Percentiles rank a stretch among this genome's conserved stretches.
Evolutionary conservation across 1,284 basidiomycete genomes (phyloP).

Genomic region (Ustilago trichophora): DNA sequence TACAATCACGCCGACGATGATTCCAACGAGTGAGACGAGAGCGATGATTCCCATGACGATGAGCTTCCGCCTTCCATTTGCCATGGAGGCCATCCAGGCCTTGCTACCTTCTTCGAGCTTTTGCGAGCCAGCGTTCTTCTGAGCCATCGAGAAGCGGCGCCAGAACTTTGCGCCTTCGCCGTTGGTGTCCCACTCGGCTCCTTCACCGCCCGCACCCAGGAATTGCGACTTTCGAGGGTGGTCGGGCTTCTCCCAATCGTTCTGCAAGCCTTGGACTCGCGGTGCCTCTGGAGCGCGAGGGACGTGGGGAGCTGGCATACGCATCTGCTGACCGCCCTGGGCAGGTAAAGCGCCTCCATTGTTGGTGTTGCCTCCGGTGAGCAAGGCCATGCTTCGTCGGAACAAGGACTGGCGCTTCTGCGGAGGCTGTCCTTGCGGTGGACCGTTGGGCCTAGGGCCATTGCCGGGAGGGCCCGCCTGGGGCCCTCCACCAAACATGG

Average conservation of each 20-base stretch:
- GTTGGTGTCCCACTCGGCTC: conserved; percentile 58
- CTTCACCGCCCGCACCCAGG: conserved; percentile 52
- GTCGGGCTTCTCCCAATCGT: conserved; percentile 51
- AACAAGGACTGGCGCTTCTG: conserved; percentile 48
- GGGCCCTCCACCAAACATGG: conserved; percentile 39
- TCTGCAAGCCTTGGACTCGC: conserved; percentile 45
- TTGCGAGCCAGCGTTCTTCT: conserved; percentile 38
- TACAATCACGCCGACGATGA: conserved; percentile 54
- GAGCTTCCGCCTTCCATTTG: conserved; percentile 33
- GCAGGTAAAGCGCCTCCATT: conserved; percentile 1
- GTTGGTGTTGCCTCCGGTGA: conserved; percentile 24
- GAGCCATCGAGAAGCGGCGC: conserved; percentile 55
- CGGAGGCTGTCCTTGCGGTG: conserved; percentile 1
- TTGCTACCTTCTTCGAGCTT: conserved; percentile 41
- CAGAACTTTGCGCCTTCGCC: conserved; percentile 60
- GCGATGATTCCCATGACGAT: conserved; percentile 44
- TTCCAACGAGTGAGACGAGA: conserved; percentile 35
- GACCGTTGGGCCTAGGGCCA: conserved; percentile 6
- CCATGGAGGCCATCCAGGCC: conserved; percentile 35
- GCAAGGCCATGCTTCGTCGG: conserved; percentile 54
- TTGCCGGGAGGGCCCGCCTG: conserved; percentile 11
- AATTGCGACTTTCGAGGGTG: conserved; percentile 53
- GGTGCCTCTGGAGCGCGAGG: conserved; percentile 27
- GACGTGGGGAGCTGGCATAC: conserved; percentile 15
- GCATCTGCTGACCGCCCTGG: conserved; percentile 26